Evolutionary conservation across 805 yeast species (phyloP).

Genomic region (Yamadazyma endophytica): DNA sequence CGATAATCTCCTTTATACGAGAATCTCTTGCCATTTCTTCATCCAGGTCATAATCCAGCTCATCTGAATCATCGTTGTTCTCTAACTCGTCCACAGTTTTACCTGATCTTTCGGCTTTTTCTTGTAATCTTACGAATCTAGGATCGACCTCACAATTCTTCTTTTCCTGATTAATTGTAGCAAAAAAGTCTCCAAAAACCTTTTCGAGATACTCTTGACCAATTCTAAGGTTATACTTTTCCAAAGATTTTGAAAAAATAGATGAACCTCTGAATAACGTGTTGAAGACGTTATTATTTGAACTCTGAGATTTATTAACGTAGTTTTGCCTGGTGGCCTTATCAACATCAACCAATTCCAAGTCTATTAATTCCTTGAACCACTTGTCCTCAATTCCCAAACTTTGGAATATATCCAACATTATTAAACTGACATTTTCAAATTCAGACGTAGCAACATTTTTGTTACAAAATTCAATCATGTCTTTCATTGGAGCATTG

Average conservation of each 20-base stretch:
- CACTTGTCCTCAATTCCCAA: constrained; percentile 65
- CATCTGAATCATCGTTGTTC: constrained; percentile 11
- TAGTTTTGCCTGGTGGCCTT: constrained; percentile 41
- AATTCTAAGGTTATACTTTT: constrained; percentile 65
- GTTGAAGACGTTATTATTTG: constrained; percentile 32
- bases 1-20: constrained; percentile 30
- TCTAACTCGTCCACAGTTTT: constrained; percentile 17
- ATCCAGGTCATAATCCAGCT: constrained; percentile 23
- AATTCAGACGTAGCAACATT: constrained; percentile 39
- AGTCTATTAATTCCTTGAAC: constrained; percentile 65
- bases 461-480: constrained; percentile 46
- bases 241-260: constrained; percentile 75
- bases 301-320: constrained; percentile 19
- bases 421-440: constrained; percentile 53
- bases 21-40: constrained; percentile 32
- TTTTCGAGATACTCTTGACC: constrained; percentile 78
- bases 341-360: constrained; percentile 54
- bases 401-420: constrained; percentile 73
- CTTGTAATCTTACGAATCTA: constrained; percentile 41
- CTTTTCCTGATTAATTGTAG: constrained; percentile 45
- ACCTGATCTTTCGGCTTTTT: constrained; percentile 22
- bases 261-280: constrained; percentile 77
- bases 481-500: constrained; percentile 47
- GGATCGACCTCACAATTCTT: constrained; percentile 84
- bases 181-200: constrained; percentile 67